These are phyloP conservation scores for Helicostylum pulchrum DNA, from an alignment of 192 early-diverging fungal species.

Conservation along the genomic window DNA sequence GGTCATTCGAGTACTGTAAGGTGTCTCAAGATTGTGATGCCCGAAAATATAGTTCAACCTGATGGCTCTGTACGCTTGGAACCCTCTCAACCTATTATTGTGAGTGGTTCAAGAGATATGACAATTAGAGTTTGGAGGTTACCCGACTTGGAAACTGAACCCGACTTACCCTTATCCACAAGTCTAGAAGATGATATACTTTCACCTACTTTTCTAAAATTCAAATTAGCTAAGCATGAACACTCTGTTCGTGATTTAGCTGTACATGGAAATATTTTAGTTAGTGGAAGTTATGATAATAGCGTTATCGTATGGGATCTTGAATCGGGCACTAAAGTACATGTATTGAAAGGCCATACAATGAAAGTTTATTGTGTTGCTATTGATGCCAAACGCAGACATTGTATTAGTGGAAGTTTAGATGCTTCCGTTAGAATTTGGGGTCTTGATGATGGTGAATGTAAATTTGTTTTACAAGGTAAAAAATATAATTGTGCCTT, in stretches of 20 bases:
- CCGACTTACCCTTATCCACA: background rate
- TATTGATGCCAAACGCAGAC: conserved; percentile 73
- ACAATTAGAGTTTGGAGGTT: conserved; percentile 90
- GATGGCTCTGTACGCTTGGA: conserved; percentile 47
- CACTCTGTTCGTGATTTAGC: conserved; percentile 90
- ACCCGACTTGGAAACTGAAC: conserved; percentile 44
- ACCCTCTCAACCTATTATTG: conserved; percentile 76
- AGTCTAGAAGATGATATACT: conserved; percentile 3
- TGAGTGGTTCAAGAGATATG: conserved; percentile 92
- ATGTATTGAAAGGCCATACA: conserved; percentile 79
- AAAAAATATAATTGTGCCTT: conserved; percentile 81
- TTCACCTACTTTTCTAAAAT: conserved; percentile 74
- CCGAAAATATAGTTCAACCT: conserved; percentile 50
- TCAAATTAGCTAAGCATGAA: conserved; percentile 78
- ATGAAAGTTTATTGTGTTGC: conserved; percentile 94
- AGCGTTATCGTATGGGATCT: conserved; percentile 91
- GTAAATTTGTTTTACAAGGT: conserved; percentile 81
- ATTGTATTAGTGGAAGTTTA: conserved; percentile 90
- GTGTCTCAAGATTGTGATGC: conserved; percentile 88
- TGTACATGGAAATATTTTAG: conserved; percentile 79
- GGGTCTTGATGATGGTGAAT: conserved; percentile 79
- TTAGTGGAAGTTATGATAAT: conserved; percentile 89
- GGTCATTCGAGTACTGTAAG: conserved; percentile 95
- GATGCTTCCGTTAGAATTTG: conserved; percentile 92
- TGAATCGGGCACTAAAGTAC: conserved; percentile 59